Conservation (phyloP, 2,329 filamentous ascomycete genomes). For the Stagonosporopsis rhizophila region DNA sequence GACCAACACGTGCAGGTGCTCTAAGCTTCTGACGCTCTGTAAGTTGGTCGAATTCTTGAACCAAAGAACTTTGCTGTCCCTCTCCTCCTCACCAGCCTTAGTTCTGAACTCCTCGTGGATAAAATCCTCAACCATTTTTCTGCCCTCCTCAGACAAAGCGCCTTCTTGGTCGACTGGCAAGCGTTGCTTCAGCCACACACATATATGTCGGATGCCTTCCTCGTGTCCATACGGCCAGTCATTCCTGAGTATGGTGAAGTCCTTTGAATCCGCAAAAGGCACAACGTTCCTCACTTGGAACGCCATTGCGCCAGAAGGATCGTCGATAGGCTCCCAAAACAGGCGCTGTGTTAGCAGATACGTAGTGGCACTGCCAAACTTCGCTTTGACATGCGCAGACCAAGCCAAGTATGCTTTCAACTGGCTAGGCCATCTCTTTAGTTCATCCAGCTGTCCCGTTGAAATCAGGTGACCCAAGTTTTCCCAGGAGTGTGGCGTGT, state of each 20-base stretch:
- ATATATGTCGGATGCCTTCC: constrained; percentile 62
- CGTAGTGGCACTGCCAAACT: constrained; percentile 63
- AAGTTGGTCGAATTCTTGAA: constrained; percentile 70
- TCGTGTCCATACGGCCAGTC: constrained; percentile 70
- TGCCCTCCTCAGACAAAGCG: constrained; percentile 39
- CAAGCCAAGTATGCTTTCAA: constrained; percentile 67
- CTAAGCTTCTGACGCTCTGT: constrained; percentile 69
- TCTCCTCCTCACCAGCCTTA: constrained; percentile 45
- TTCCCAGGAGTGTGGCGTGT: constrained; percentile 46
- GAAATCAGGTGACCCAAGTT: constrained; percentile 45
- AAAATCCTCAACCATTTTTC: constrained; percentile 37
- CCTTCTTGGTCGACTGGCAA: constrained; percentile 43
- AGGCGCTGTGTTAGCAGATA: constrained; percentile 65
- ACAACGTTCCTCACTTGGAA: constrained; percentile 55
- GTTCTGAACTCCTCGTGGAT: constrained; percentile 57
- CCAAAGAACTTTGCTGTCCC: constrained; percentile 63
- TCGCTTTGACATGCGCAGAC: constrained; percentile 61
- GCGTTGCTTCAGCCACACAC: constrained; percentile 60
- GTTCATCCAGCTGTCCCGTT: constrained; percentile 60
- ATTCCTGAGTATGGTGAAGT: constrained; percentile 66
- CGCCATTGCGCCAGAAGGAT: constrained; percentile 23
- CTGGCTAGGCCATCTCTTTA: constrained; percentile 67
- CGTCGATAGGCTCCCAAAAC: constrained; percentile 53
- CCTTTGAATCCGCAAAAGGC: constrained; percentile 62
- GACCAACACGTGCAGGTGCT: constrained; percentile 78